phyloP scores from a whole-genome alignment of 345 rosid species.

The Microcos paniculata region DNA sequence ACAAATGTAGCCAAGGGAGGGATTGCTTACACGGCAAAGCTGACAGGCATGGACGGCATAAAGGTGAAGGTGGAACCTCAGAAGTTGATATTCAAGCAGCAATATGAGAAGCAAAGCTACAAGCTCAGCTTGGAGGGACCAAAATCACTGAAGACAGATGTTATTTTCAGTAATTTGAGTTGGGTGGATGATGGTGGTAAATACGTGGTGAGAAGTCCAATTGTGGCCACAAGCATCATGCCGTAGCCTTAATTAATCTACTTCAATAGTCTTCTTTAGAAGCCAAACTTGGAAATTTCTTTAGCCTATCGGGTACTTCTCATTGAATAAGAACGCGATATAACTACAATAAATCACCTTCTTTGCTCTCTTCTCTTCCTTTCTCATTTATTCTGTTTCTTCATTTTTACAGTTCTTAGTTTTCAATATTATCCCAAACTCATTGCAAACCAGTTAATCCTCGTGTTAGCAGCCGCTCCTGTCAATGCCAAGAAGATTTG shows the following conservation, averaged over 20 bases:
- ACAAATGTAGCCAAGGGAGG: conserved; percentile 43
- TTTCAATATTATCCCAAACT: not conserved
- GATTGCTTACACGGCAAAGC: conserved; percentile 26
- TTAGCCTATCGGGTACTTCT: not conserved
- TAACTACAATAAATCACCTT: not conserved
- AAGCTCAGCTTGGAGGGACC: conserved; percentile 38
- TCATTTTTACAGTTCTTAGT: not conserved
- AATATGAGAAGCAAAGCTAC: conserved; percentile 37
- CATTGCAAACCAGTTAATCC: not conserved
- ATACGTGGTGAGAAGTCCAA: conserved; percentile 44
- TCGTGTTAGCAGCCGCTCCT: not conserved
- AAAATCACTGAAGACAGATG: not conserved
- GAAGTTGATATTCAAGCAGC: conserved; percentile 35
- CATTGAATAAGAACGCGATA: not conserved
- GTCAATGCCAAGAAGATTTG: not conserved
- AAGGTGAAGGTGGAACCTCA: conserved; percentile 33
- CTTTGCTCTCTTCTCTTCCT: not conserved
- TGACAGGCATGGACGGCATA: conserved; percentile 31
- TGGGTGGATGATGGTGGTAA: conserved; percentile 40
- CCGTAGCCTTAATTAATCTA: not conserved
- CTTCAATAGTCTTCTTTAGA: not conserved
- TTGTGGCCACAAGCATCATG: conserved; percentile 30
- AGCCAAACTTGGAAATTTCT: not conserved
- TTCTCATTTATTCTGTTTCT: not conserved
- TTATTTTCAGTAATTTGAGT: conserved; percentile 31